Evolutionary conservation across 1,284 basidiomycete species (phyloP).

Genomic region (Sphagnurus paluster): DNA sequence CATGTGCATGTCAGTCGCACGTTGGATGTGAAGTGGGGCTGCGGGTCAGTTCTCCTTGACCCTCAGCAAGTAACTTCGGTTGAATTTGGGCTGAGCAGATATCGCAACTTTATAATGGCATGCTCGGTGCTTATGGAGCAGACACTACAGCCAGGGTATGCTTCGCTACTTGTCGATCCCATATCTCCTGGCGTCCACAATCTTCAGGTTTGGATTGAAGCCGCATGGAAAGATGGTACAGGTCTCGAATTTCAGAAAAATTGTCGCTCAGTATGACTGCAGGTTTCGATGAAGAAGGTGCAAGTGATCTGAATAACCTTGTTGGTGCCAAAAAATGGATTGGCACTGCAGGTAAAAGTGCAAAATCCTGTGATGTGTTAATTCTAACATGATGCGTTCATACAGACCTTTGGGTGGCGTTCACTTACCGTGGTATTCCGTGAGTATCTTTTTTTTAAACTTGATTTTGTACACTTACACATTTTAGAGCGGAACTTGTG

Average conservation of each 20-base stretch:
- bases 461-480: not conserved
- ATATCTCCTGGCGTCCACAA: conserved; percentile 69
- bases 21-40: conserved; percentile 73
- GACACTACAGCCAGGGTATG: conserved; percentile 57
- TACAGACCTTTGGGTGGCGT: conserved; percentile 66
- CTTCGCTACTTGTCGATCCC: conserved; percentile 53
- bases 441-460: conserved; percentile 35
- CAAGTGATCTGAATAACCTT: conserved; percentile 58
- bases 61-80: not conserved
- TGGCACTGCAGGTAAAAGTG: conserved; percentile 65
- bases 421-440: conserved; percentile 76
- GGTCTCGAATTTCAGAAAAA: not conserved
- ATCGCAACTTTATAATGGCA: conserved; percentile 84
- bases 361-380: conserved; percentile 11
- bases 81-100: conserved; percentile 42
- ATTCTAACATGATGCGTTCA: conserved; percentile 5
- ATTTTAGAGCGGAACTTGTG: conserved; percentile 55
- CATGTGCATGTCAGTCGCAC: conserved; percentile 61
- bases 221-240: conserved; percentile 72
- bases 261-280: not conserved
- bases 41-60: conserved; percentile 50
- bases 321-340: conserved; percentile 74
- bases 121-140: conserved; percentile 75
- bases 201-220: conserved; percentile 76
- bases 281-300: conserved; percentile 79